Evolutionary conservation across 441 rosid genomes (phyloP).

Genomic region (Erodium moschatum): DNA sequence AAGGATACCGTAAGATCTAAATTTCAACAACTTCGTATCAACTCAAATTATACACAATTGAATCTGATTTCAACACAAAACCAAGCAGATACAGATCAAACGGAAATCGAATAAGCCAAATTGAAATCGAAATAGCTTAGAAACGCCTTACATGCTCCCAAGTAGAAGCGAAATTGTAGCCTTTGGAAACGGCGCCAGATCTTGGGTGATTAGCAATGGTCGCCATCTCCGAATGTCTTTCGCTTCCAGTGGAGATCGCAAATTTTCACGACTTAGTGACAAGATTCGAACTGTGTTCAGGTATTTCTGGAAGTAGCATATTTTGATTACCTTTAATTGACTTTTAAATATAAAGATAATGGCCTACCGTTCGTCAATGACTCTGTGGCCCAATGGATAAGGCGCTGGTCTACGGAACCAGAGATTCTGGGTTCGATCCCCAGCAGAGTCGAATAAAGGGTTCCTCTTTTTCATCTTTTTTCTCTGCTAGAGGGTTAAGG

Average conservation of each 20-base stretch:
- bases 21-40: neutral
- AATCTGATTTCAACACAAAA: neutral
- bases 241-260: neutral
- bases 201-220: constrained; percentile 1
- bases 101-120: neutral
- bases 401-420: constrained; percentile 99
- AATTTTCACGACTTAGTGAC: neutral
- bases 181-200: constrained; percentile 73
- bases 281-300: neutral
- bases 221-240: neutral
- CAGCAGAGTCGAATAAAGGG: too few species aligned
- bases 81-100: neutral
- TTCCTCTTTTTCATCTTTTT: too few species aligned
- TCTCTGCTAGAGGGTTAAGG: too few species aligned
- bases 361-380: neutral
- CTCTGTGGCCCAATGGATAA: constrained; percentile 96
- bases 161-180: constrained; percentile 88
- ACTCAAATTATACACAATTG: neutral
- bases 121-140: too few species aligned
- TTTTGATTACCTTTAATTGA: too few species aligned
- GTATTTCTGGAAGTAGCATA: too few species aligned
- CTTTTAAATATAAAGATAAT: too few species aligned
- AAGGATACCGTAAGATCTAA: neutral
- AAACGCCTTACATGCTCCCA: constrained; percentile 71
- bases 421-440: constrained; percentile 98